phyloP scores from a whole-genome alignment of 495 filamentous ascomycete genomes.

The Durotheca rogersii region DNA sequence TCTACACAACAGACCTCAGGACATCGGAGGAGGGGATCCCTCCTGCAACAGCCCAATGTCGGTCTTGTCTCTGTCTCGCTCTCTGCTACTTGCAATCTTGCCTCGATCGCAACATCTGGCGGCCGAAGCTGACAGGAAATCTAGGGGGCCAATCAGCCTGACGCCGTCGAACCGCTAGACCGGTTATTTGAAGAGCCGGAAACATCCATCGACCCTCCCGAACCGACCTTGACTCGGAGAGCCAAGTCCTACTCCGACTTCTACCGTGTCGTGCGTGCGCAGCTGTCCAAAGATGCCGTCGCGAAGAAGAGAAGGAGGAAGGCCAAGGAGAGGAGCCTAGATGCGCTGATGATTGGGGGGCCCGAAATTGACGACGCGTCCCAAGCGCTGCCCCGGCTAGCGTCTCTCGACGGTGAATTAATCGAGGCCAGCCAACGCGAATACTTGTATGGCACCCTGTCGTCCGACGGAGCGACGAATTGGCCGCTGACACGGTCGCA shows the following conservation, averaged over 20 bases:
- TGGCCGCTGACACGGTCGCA: conserved; percentile 40
- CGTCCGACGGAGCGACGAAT: conserved; percentile 5
- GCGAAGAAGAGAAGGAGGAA: conserved; percentile 44
- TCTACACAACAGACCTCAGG: conserved; percentile 40
- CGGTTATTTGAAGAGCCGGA: conserved; percentile 54
- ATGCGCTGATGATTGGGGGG: conserved; percentile 41
- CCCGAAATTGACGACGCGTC: conserved; percentile 58
- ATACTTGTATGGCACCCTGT: conserved; percentile 65
- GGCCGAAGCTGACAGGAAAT: conserved; percentile 21
- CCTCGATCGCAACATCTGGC: background rate
- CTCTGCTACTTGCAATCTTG: no score
- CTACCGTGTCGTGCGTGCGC: conserved; percentile 60
- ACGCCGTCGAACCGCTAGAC: conserved; percentile 42
- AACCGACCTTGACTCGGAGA: conserved; percentile 61
- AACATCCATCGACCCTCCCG: conserved; percentile 55
- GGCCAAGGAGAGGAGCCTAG: conserved; percentile 40
- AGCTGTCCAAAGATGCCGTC: conserved; percentile 49
- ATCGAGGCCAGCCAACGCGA: conserved; percentile 80
- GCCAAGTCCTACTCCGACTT: conserved; percentile 79
- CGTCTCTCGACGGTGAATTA: conserved; percentile 62
- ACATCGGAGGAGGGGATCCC: conserved; percentile 61
- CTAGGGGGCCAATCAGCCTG: conserved; percentile 43
- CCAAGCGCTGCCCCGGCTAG: conserved; percentile 41
- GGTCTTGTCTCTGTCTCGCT: no score
- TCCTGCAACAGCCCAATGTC: conserved; percentile 70